Evolutionary conservation across 192 early-diverging fungal genomes (phyloP).

Genomic region (Gorgonomyces haynaldii): DNA sequence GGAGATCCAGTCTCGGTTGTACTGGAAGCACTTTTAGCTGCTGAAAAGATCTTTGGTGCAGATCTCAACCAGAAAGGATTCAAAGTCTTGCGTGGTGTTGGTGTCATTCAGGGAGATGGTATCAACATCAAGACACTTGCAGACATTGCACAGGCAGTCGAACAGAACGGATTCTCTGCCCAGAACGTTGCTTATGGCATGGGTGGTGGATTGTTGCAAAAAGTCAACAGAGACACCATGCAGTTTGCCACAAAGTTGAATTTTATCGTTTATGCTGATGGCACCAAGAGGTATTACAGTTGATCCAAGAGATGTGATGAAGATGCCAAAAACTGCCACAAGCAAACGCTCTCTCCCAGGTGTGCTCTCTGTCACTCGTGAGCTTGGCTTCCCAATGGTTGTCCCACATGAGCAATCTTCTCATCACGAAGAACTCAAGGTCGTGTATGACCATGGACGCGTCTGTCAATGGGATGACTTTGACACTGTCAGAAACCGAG

Average conservation of each 20-base stretch:
- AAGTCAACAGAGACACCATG: conserved; percentile 78
- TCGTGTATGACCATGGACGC: conserved; percentile 58
- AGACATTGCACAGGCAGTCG: conserved; percentile 44
- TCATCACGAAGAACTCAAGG: conserved; percentile 32
- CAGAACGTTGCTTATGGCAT: conserved; percentile 73
- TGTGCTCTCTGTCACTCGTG: conserved; percentile 34
- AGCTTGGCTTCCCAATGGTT: conserved; percentile 8
- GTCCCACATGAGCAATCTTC: background rate
- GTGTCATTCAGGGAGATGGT: conserved; percentile 80
- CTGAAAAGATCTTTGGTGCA: conserved; percentile 61
- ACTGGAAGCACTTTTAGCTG: conserved; percentile 56
- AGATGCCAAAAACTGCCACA: conserved; percentile 62
- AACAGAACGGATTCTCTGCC: conserved; percentile 52
- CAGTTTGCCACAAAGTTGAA: conserved; percentile 76
- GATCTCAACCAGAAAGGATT: conserved; percentile 63
- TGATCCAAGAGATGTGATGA: conserved; percentile 64
- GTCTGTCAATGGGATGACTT: conserved; percentile 48
- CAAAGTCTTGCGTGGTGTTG: conserved; percentile 57
- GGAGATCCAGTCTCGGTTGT: conserved; percentile 71
- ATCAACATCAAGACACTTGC: conserved; percentile 43
- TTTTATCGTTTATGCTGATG: conserved; percentile 56
- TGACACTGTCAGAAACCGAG: conserved; percentile 39
- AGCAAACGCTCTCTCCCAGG: conserved; percentile 72
- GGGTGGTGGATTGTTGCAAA: conserved; percentile 70
- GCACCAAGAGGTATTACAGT: conserved; percentile 30